A percentile compares a stretch with the other conserved stretches of the same genome.
phyloP scores from a whole-genome alignment of 2,329 filamentous ascomycete genomes.

The Capronia americana region DNA sequence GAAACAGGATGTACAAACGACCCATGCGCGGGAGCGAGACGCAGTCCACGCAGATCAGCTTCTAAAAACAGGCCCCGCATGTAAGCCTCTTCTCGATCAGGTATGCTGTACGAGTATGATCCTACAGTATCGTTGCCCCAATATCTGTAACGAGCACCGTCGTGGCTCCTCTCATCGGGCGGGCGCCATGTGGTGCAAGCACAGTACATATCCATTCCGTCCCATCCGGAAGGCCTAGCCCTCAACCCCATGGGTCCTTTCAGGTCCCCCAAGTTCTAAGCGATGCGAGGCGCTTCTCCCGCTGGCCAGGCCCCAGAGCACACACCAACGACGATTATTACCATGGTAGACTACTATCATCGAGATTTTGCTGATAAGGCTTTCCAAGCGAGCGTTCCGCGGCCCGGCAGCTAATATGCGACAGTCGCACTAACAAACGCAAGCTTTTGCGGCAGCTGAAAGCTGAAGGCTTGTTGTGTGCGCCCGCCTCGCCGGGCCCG shows the following conservation, averaged over 20 bases:
- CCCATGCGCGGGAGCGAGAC: neutral
- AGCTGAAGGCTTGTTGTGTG: neutral
- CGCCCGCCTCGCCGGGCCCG: neutral
- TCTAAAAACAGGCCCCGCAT: neutral
- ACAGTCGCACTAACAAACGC: neutral
- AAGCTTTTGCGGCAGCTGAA: slow-evolving; percentile 10
- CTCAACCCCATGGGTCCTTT: neutral
- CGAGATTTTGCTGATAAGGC: neutral
- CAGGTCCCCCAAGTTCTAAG: neutral
- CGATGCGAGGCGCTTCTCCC: neutral
- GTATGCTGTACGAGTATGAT: neutral
- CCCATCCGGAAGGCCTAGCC: neutral
- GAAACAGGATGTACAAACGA: neutral
- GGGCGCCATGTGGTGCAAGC: too few relatives aligned
- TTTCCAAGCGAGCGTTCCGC: neutral
- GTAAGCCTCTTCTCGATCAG: neutral
- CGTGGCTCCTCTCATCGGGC: neutral
- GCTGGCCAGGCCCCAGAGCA: too few relatives aligned
- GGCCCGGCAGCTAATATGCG: neutral
- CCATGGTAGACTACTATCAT: neutral
- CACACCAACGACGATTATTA: neutral
- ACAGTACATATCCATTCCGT: neutral
- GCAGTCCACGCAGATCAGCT: neutral
- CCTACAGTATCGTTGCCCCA: neutral
- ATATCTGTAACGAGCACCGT: too few relatives aligned